A percentile compares a stretch with the other conserved stretches of the same genome.
phyloP scores from a whole-genome alignment of 495 filamentous ascomycete genomes.

The Aspergillus panamensis region DNA sequence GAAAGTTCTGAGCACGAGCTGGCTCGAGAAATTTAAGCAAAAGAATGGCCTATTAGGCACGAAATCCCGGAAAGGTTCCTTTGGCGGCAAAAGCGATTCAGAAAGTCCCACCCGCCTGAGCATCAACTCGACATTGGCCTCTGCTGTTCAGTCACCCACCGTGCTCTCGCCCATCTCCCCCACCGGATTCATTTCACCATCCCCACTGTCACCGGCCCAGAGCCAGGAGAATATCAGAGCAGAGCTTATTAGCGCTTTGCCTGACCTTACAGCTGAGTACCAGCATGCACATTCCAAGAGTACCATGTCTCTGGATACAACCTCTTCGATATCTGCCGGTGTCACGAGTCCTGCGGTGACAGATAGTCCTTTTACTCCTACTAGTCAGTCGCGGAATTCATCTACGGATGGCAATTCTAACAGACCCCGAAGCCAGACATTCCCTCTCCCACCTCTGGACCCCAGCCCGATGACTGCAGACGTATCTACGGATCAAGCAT shows the following conservation, averaged over 20 bases:
- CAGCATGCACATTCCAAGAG: conserved; percentile 58
- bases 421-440: conserved; percentile 87
- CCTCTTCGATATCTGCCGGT: conserved; percentile 65
- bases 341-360: conserved; percentile 81
- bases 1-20: conserved; percentile 69
- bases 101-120: conserved; percentile 40
- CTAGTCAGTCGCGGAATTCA: conserved; percentile 60
- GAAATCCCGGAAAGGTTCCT: conserved; percentile 66
- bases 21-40: conserved; percentile 96
- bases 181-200: conserved; percentile 56
- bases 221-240: conserved; percentile 63
- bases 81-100: conserved; percentile 56
- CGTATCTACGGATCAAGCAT: conserved; percentile 58
- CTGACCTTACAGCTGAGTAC: conserved; percentile 50
- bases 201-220: conserved; percentile 62
- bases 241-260: conserved; percentile 47
- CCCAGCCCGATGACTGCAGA: conserved; percentile 66
- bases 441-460: conserved; percentile 68
- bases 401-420: conserved; percentile 52
- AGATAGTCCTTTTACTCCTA: conserved; percentile 66
- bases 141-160: conserved; percentile 60
- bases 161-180: conserved; percentile 74
- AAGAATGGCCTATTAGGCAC: conserved; percentile 75
- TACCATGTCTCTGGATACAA: conserved; percentile 55
- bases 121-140: conserved; percentile 50